These are phyloP conservation scores for Penicillium griseofulvum DNA, from an alignment of 2,329 filamentous ascomycete species.

Conservation along the genomic window DNA sequence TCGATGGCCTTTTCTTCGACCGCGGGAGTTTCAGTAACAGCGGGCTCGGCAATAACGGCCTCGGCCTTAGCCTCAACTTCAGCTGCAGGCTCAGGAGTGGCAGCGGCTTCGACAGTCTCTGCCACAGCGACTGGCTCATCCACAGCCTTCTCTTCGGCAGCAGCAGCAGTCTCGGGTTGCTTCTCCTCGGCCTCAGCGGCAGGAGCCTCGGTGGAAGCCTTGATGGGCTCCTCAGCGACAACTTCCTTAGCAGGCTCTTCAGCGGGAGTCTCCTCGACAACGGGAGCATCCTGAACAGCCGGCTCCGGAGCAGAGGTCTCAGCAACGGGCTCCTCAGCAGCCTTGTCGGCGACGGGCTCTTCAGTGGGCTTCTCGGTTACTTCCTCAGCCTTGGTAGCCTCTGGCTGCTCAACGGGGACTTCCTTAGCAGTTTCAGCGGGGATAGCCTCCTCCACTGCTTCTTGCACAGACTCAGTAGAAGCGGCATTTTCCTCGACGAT, in stretches of 20 bases:
- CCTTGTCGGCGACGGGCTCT: slow-evolving; percentile 6
- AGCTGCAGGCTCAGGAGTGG: slow-evolving; percentile 1
- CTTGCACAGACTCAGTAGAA: not conserved
- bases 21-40: not conserved
- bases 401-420: slow-evolving; percentile 1
- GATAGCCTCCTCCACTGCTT: not conserved
- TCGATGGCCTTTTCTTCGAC: not conserved
- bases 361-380: slow-evolving; percentile 1
- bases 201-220: slow-evolving; percentile 1
- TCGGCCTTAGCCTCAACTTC: not conserved
- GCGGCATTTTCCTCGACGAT: not conserved
- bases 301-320: not conserved
- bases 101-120: slow-evolving; percentile 5
- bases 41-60: not conserved
- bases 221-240: not conserved
- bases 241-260: slow-evolving; percentile 6
- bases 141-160: not conserved
- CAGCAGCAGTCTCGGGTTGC: not conserved
- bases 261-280: slow-evolving; percentile 3
- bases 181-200: slow-evolving; percentile 6
- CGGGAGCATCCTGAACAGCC: not conserved
- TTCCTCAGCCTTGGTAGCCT: slow-evolving; percentile 6
- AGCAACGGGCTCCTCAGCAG: slow-evolving; percentile 1
- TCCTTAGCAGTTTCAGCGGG: not conserved
- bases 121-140: not conserved